Evolutionary conservation across 805 yeast species (phyloP).

Genomic region (Maudiozyma pseudohumilis): DNA sequence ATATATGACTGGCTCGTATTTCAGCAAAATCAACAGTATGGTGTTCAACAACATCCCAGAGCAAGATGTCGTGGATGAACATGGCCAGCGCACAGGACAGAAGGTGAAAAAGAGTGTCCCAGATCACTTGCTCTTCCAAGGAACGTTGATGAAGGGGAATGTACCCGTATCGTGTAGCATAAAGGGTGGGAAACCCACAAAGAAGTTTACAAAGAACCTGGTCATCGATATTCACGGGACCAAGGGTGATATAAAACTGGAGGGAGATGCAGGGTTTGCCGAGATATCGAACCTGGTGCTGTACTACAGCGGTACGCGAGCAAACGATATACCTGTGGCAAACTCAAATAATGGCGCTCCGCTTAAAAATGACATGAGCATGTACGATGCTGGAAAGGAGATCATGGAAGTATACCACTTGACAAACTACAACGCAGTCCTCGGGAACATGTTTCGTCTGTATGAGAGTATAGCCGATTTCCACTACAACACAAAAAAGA

Average conservation of each 20-base stretch:
- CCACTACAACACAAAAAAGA: constrained; percentile 20
- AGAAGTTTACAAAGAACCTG: constrained; percentile 26
- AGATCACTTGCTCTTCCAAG: constrained; percentile 26
- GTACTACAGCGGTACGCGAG: constrained; percentile 23
- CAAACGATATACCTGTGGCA: constrained; percentile 11
- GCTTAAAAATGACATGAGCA: not conserved
- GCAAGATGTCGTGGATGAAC: constrained; percentile 22
- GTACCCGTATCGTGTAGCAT: constrained; percentile 26
- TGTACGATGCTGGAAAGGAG: constrained; percentile 19
- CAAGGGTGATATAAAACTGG: constrained; percentile 26
- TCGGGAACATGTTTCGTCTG: constrained; percentile 24
- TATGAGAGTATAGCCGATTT: constrained; percentile 27
- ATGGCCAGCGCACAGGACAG: constrained; percentile 16
- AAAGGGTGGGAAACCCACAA: constrained; percentile 27
- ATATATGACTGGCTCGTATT: constrained; percentile 25
- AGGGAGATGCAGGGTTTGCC: constrained; percentile 29
- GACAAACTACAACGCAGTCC: constrained; percentile 25
- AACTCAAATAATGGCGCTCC: constrained; percentile 1
- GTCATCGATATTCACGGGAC: constrained; percentile 29
- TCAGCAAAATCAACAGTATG: constrained; percentile 22
- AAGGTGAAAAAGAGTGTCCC: constrained; percentile 21
- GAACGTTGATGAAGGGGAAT: constrained; percentile 19
- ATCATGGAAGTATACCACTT: constrained; percentile 26
- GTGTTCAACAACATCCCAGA: constrained; percentile 23
- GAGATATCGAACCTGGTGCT: constrained; percentile 25